Conservation (phyloP, 2,329 filamentous ascomycete species). For the Neofusicoccum umdonicola region DNA sequence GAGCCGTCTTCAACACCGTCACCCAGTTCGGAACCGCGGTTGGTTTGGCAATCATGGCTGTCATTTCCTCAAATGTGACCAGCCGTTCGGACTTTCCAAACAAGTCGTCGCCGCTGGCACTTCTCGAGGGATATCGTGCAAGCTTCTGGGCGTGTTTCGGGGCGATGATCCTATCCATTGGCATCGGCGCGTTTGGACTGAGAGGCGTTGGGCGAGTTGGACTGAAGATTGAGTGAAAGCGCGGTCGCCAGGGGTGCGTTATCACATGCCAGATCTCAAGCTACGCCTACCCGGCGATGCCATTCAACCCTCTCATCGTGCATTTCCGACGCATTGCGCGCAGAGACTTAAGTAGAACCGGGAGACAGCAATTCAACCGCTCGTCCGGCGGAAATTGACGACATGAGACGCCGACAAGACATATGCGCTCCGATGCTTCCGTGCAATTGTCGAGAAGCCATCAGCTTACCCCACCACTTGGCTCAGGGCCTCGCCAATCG, state of each 20-base stretch:
- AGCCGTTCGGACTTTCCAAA: slow-evolving; percentile 22
- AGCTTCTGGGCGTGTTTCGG: slow-evolving; percentile 45
- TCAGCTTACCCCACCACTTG: slow-evolving; percentile 9
- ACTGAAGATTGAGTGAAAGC: slow-evolving; percentile 36
- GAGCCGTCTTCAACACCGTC: slow-evolving; percentile 47
- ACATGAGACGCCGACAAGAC: too few relatives aligned
- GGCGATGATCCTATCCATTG: slow-evolving; percentile 28
- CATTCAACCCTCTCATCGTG: too few relatives aligned
- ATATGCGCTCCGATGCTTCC: neutral
- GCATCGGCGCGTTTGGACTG: slow-evolving; percentile 40
- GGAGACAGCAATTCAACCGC: too few relatives aligned
- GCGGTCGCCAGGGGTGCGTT: too few relatives aligned
- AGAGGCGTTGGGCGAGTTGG: slow-evolving; percentile 46
- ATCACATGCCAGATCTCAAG: too few relatives aligned
- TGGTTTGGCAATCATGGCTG: slow-evolving; percentile 38
- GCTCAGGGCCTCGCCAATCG: neutral
- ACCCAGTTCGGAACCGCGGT: slow-evolving; percentile 44
- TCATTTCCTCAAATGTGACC: slow-evolving; percentile 36
- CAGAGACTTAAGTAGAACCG: too few relatives aligned
- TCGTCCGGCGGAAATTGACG: too few relatives aligned
- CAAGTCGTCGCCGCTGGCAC: slow-evolving; percentile 33
- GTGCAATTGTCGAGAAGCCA: neutral
- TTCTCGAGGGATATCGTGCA: slow-evolving; percentile 43
- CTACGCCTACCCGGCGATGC: too few relatives aligned
- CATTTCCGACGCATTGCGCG: too few relatives aligned